These are phyloP conservation scores for Euphorbia celastroides DNA, from an alignment of 441 rosid species.

Conservation along the genomic window DNA sequence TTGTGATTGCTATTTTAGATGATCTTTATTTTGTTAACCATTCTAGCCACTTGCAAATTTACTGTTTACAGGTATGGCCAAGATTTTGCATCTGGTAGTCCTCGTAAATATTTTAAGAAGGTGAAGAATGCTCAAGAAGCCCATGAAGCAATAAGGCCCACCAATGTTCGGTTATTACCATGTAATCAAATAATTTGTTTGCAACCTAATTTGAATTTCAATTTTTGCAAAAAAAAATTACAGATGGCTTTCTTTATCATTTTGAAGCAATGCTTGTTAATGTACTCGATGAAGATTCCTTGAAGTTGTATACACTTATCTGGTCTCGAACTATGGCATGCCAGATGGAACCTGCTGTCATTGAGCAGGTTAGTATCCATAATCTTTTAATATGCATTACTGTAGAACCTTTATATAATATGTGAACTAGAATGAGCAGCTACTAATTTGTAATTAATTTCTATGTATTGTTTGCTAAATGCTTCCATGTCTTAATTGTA, in stretches of 20 bases:
- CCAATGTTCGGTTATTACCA: conserved; percentile 69
- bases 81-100: conserved; percentile 48
- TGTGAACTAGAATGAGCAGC: neutral
- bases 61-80: conserved; percentile 61
- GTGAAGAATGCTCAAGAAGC: conserved; percentile 99
- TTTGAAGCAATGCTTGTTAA: conserved; percentile 61
- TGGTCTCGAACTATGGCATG: conserved; percentile 94
- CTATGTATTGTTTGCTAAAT: neutral
- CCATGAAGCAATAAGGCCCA: conserved; percentile 99
- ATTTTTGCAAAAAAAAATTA: conserved; percentile 17
- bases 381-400: neutral
- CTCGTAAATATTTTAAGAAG: conserved; percentile 82
- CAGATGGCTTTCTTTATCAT: conserved; percentile 19
- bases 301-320: conserved; percentile 84
- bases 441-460: neutral
- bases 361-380: conserved; percentile 57
- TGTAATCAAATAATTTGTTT: conserved; percentile 39
- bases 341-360: conserved; percentile 79
- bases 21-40: neutral
- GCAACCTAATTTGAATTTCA: conserved; percentile 11
- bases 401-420: neutral
- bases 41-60: conserved; percentile 9
- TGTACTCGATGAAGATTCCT: conserved; percentile 78
- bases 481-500: neutral
- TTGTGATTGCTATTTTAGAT: neutral